phyloP scores from a whole-genome alignment of 345 rosid species.

The Gossypium turneri region DNA sequence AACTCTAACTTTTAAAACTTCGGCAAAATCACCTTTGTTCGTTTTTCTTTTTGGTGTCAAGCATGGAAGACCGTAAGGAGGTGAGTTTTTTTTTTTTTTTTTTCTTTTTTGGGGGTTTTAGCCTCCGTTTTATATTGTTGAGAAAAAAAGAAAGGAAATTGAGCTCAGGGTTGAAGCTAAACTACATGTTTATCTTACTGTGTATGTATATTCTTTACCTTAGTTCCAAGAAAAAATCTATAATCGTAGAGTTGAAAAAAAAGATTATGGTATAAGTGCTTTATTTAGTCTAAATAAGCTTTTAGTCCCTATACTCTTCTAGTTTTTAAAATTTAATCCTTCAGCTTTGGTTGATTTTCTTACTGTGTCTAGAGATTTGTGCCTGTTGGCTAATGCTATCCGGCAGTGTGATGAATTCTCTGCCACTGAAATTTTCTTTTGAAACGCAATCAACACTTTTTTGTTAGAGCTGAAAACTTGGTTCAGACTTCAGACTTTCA shows the following conservation, averaged over 20 bases:
- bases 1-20: background rate
- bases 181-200: no score
- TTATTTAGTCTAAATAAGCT: no score
- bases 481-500: background rate
- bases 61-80: slow-evolving; percentile 68
- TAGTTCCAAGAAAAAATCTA: background rate
- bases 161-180: no score
- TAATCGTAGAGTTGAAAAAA: background rate
- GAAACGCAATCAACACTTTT: background rate
- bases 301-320: no score
- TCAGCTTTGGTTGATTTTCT: background rate
- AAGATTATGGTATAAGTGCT: no score
- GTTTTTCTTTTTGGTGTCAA: background rate
- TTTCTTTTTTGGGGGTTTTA: no score
- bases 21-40: background rate
- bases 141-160: no score
- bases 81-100: slow-evolving; percentile 20
- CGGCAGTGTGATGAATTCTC: no score
- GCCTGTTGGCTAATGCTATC: no score
- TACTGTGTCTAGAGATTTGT: background rate
- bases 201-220: background rate
- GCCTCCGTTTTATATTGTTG: no score
- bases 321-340: background rate
- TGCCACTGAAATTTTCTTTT: background rate
- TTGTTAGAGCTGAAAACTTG: background rate